Evolutionary conservation across 495 filamentous ascomycete species (phyloP).

Genomic region (Hypomontagnella monticulosa): DNA sequence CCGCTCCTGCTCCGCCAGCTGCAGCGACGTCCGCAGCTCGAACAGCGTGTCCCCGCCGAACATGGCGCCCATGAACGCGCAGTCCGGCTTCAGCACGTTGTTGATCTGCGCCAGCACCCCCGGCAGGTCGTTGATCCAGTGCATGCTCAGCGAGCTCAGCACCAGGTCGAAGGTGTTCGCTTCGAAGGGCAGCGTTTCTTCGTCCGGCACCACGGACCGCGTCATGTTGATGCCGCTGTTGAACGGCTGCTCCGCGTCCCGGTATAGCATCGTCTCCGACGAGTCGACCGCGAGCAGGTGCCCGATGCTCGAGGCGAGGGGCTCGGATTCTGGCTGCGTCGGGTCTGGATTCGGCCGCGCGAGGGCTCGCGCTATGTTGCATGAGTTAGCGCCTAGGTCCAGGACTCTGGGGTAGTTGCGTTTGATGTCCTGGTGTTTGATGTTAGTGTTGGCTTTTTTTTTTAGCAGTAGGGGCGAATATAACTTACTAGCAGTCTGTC

Average conservation of each 20-base stretch:
- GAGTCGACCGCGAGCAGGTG: slow-evolving; percentile 84
- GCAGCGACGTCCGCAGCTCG: slow-evolving; percentile 92
- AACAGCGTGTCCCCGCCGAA: slow-evolving; percentile 93
- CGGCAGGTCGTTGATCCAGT: slow-evolving; percentile 98
- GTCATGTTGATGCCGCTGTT: slow-evolving; percentile 75
- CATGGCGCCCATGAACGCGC: slow-evolving; percentile 95
- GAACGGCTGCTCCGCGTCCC: slow-evolving; percentile 80
- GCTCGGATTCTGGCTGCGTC: slow-evolving; percentile 63
- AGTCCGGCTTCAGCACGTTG: slow-evolving; percentile 84
- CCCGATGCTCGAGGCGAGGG: slow-evolving; percentile 71
- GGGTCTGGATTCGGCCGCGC: slow-evolving; percentile 71
- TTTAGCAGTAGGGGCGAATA: background rate
- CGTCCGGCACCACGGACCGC: slow-evolving; percentile 75
- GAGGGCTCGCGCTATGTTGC: slow-evolving; percentile 87
- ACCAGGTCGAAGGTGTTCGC: slow-evolving; percentile 87
- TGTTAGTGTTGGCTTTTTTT: slow-evolving; percentile 3
- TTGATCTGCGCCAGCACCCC: slow-evolving; percentile 83
- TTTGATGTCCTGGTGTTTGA: slow-evolving; percentile 79
- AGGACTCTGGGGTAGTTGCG: slow-evolving; percentile 84
- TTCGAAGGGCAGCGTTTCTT: slow-evolving; percentile 77
- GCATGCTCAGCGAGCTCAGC: slow-evolving; percentile 84
- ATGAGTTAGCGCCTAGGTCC: slow-evolving; percentile 94
- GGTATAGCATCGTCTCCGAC: slow-evolving; percentile 78
- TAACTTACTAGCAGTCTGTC: slow-evolving; percentile 80
- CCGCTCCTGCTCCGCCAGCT: slow-evolving; percentile 89